Base-by-base conservation (phyloP, 345 rosid species). In the Eucalyptus leucophloia region DNA sequence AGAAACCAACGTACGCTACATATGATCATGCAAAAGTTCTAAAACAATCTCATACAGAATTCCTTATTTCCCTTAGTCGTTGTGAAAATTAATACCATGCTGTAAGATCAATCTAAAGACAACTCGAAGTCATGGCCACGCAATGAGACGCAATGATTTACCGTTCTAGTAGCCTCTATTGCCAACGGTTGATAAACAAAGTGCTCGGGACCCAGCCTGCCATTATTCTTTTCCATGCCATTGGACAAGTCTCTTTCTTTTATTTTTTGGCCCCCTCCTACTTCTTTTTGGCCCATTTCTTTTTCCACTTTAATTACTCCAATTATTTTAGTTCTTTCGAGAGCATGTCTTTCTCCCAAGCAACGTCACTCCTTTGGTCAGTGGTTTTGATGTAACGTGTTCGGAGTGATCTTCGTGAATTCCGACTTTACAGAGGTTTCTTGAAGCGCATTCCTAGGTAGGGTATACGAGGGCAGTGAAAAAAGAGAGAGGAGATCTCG, bases 371-470 rank as follows among this genome's bases (percentile, higher is more conserved):
- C 85, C 85, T 40, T 77, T 21, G 85, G 47, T 60, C 49, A 72
- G 62, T 87, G 45, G 28, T 12, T 58, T 80, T 89, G 92, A 92
- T 89, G 90, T 91, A 72, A 88, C 93, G 40, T 88, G 90, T 89
- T 91, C 86, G 88, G 92, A 88, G 90, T 87, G 91, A 92, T 87
- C 65, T 88, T 77, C 86, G 86, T 88, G 60, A 77, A 49, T 88
- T 47, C 85, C 56, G 51, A 50, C 89, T 88, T 88, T 72, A 34
- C 89, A 69, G n/a, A 86, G 88, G 40, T 50, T 56, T 86, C 88
- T 37, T 44, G 7, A 50, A 11, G 37, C 30, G 86, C 49, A 34
- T 86, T 49, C 49, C n/a, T 88, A 42, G 72, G 56, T 32, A 37
- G 8, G 49, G 47, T 51, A 77, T 12, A 26, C 30, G 85, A 77